A percentile compares a stretch with the other conserved stretches of the same genome.
Conservation (phyloP, 2,329 filamentous ascomycete genomes). For the Exophiala phaeomuriformis region DNA sequence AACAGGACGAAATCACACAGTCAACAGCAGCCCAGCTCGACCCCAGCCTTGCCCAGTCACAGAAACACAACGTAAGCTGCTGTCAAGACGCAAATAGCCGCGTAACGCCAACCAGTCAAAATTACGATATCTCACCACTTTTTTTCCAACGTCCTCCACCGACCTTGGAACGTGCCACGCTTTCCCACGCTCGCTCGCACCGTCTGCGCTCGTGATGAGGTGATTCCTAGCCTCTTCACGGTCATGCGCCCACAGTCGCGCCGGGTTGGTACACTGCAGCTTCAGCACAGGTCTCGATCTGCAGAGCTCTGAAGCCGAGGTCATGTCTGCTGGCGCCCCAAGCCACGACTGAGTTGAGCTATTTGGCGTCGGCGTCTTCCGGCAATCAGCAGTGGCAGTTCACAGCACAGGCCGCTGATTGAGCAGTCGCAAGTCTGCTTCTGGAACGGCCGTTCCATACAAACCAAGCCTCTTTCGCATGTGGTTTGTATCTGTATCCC, state of each 20-base stretch:
- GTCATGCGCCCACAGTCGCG: slow-evolving; percentile 3
- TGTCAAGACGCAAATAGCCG: neutral
- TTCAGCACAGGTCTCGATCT: neutral
- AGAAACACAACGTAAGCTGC: too few relatives aligned
- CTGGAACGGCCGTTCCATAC: neutral
- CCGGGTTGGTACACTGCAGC: neutral
- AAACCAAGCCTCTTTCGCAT: neutral
- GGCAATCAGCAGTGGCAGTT: too few relatives aligned
- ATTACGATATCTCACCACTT: slow-evolving; percentile 11
- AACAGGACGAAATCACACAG: too few relatives aligned
- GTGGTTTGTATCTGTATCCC: neutral
- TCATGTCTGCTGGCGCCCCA: neutral
- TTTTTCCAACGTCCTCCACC: neutral
- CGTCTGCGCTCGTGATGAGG: slow-evolving; percentile 9
- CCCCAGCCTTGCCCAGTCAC: too few relatives aligned
- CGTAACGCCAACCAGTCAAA: slow-evolving; percentile 2
- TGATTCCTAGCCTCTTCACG: slow-evolving; percentile 1
- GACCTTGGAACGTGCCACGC: neutral
- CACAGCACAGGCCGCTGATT: too few relatives aligned
- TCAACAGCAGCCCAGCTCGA: too few relatives aligned
- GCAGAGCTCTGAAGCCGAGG: neutral
- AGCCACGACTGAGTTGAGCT: neutral
- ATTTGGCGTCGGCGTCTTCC: too few relatives aligned
- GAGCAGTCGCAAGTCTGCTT: too few relatives aligned
- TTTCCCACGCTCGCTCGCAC: neutral